phyloP scores from a whole-genome alignment of 2,329 filamentous ascomycete genomes.

The Pseudogymnoascus sp. region DNA sequence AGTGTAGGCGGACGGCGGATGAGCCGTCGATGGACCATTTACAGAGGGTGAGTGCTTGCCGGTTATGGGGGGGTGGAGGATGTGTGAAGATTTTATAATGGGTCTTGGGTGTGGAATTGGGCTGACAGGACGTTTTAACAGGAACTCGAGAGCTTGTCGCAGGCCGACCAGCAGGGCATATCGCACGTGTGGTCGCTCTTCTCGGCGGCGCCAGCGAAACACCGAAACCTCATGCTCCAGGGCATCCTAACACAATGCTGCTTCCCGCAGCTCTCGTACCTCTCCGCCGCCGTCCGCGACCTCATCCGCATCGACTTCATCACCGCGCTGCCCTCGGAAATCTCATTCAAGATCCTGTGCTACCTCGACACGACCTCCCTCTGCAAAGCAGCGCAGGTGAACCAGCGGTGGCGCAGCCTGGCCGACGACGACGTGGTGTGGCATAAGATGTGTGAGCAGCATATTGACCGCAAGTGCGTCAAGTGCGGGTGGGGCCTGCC shows the following conservation, averaged over 20 bases:
- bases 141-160: constrained; percentile 74
- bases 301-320: constrained; percentile 98
- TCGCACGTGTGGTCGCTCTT: constrained; percentile 97
- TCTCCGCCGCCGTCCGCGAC: constrained; percentile 83
- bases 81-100: no score
- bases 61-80: no score
- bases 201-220: constrained; percentile 87
- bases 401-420: constrained; percentile 73
- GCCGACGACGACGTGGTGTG: constrained; percentile 98
- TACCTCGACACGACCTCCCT: constrained; percentile 89
- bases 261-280: constrained; percentile 90
- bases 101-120: no score
- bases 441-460: constrained; percentile 97
- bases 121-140: constrained; percentile 32
- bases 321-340: constrained; percentile 75
- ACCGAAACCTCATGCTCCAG: constrained; percentile 91
- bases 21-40: constrained; percentile 94
- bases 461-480: constrained; percentile 86
- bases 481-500: constrained; percentile 96
- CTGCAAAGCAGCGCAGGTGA: constrained; percentile 93
- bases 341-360: constrained; percentile 87
- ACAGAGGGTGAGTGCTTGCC: no score
- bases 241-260: constrained; percentile 95
- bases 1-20: constrained; percentile 86
- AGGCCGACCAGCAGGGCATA: constrained; percentile 87